These are phyloP conservation scores for Dimargaris cristalligena DNA, from an alignment of 192 early-diverging fungal species.

Conservation along the genomic window DNA sequence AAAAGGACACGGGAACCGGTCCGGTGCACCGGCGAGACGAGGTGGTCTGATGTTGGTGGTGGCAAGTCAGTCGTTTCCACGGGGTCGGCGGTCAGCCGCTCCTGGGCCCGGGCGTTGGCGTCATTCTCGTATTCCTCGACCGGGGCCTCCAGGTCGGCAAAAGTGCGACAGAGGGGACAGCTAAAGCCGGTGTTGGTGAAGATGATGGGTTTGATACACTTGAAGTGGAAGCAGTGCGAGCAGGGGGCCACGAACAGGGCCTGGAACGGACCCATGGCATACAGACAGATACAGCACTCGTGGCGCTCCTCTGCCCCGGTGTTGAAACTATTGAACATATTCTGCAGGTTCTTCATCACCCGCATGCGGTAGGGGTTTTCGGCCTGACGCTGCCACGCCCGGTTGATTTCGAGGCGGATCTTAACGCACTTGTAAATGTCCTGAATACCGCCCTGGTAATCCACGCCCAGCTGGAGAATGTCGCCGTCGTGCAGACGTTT, in stretches of 20 bases:
- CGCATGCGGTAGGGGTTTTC: constrained; percentile 43
- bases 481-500: constrained; percentile 76
- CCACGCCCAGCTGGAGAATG: constrained; percentile 88
- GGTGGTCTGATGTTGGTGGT: too few species aligned
- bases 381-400: constrained; percentile 42
- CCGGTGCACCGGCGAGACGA: neutral
- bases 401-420: constrained; percentile 65
- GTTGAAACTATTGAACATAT: constrained; percentile 13
- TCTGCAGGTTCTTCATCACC: constrained; percentile 29
- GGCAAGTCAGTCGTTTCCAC: too few species aligned
- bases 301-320: constrained; percentile 1
- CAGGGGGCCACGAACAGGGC: constrained; percentile 85
- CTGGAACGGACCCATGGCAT: constrained; percentile 70
- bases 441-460: constrained; percentile 84
- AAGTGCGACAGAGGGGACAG: constrained; percentile 83
- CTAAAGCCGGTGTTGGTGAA: constrained; percentile 55
- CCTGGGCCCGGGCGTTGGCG: neutral
- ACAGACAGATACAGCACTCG: constrained; percentile 87
- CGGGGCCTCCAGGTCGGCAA: constrained; percentile 73
- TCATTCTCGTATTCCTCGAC: constrained; percentile 24
- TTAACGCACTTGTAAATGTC: constrained; percentile 90
- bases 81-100: neutral
- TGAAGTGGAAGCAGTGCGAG: constrained; percentile 87
- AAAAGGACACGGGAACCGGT: neutral
- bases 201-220: constrained; percentile 74